Percentiles rank a stretch among this genome's conserved stretches.
These are phyloP conservation scores for Lobosporangium transversale DNA, from an alignment of 192 early-diverging fungal species.

Conservation along the genomic window DNA sequence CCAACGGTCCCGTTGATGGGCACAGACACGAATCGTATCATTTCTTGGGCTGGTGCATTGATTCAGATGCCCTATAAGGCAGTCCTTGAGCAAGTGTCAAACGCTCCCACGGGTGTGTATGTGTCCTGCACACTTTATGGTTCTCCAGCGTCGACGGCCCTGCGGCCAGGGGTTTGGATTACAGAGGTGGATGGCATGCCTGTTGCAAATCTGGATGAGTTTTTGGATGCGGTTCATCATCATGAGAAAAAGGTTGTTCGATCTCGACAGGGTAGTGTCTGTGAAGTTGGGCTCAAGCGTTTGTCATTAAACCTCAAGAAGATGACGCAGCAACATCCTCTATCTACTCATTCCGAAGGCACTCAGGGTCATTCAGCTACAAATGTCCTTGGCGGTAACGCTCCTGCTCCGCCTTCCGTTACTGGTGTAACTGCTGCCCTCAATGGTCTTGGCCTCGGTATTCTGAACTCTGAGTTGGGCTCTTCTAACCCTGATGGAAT, in stretches of 20 bases:
- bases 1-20: conserved; percentile 67
- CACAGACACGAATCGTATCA: conserved; percentile 69
- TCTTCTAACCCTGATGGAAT: too few relatives aligned
- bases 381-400: conserved; percentile 8
- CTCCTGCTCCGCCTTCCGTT: background rate
- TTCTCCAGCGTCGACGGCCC: conserved; percentile 71
- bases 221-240: conserved; percentile 63
- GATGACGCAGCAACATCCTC: background rate
- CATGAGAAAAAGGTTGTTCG: conserved; percentile 57
- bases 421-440: background rate
- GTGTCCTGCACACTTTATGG: conserved; percentile 67
- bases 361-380: background rate
- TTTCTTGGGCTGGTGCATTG: conserved; percentile 87
- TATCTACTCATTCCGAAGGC: background rate
- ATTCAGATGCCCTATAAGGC: conserved; percentile 80
- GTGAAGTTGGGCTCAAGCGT: conserved; percentile 60
- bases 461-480: too few relatives aligned
- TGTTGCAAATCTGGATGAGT: conserved; percentile 69
- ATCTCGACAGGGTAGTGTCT: conserved; percentile 54
- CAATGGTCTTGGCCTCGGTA: too few relatives aligned
- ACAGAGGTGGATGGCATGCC: conserved; percentile 73
- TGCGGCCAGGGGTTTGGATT: conserved; percentile 77
- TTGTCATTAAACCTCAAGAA: conserved; percentile 21
- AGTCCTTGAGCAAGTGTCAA: conserved; percentile 72
- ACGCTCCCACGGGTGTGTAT: conserved; percentile 72